Evolutionary conservation across 371 early-diverging fungal species (phyloP).

Genomic region (Dinochytrium kinnereticum): DNA sequence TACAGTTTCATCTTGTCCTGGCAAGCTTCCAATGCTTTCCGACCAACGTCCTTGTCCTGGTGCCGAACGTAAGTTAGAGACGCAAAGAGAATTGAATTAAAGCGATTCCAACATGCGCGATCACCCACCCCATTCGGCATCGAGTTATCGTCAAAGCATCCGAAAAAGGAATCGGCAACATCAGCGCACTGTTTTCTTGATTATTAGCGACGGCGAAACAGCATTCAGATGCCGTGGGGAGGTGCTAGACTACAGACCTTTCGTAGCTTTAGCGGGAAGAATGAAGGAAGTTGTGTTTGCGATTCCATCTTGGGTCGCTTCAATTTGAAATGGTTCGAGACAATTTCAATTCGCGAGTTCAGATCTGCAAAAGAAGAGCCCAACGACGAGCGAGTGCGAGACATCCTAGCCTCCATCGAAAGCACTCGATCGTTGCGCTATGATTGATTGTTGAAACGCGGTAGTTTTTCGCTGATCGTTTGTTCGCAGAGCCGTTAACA

Average conservation of each 20-base stretch:
- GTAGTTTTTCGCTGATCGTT: too few relatives aligned
- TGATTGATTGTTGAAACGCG: too few relatives aligned
- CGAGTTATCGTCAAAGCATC: conserved; percentile 48
- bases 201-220: neutral
- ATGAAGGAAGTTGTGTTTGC: conserved; percentile 39
- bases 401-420: too few relatives aligned
- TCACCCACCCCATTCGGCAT: conserved; percentile 22
- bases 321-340: too few relatives aligned
- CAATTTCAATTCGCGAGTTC: too few relatives aligned
- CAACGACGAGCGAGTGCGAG: too few relatives aligned
- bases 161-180: conserved; percentile 50
- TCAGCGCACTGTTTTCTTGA: conserved; percentile 47
- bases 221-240: neutral
- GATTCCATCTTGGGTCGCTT: conserved; percentile 1
- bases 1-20: conserved; percentile 40
- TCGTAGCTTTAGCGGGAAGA: conserved; percentile 51
- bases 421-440: too few relatives aligned
- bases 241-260: conserved; percentile 16
- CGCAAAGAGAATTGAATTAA: neutral
- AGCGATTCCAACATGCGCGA: neutral
- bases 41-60: conserved; percentile 45
- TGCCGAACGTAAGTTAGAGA: neutral
- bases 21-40: conserved; percentile 44
- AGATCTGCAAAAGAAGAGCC: too few relatives aligned
- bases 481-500: too few relatives aligned